Evolutionary conservation across 2,329 filamentous ascomycete species (phyloP), one percentile per base, ranked within the genome.

Genomic region (Colletotrichum chlorophyti): DNA sequence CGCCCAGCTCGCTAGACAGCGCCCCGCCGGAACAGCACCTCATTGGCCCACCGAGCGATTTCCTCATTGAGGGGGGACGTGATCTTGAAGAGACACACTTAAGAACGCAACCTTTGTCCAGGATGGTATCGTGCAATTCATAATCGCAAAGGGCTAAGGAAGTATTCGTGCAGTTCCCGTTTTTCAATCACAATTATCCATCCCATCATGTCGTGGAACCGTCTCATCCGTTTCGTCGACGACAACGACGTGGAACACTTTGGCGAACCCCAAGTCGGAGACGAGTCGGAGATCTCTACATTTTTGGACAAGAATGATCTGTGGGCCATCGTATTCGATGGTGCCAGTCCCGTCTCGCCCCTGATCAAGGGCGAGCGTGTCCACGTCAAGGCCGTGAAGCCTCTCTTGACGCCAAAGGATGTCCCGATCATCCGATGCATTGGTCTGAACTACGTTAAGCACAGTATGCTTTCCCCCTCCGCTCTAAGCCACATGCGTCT

Each of bases 381-480:
- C 8, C 63, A 64, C 19, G 72, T 75, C 9, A 72, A 73, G 61
- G 61, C 60, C 15, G 41, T 75, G 7, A 61, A 63, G 12, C 70
- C 71, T 5, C 62, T 72, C 2, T 62, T 75, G 6, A 63, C 62
- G 8, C 65, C 66, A 2, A 55, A 63, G 4, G 71, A 74, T 45
- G 72, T 74, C 29, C 72, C 72, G 1, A 72, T 74, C 15, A 65
- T 74, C 35, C 64, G 68, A 8, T 74, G 72, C 35, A 72, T 74
- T 35, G 72, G 72, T 4, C 69, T 74, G 8, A 74, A 74, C 60
- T 74, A 74, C 58, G 69, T 68, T 32, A 69, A 70, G 55, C 72
- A 74, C 55, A 74, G 72, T 74, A 63, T 7, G 69, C 55, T 1
- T 15, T n/a, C 14, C 15, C 35, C 9, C 27, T 15, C n/a, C n/a